Evolutionary conservation across 306 rosid species (phyloP), one percentile per base, ranked within the genome.

Genomic region (Ziziphus jujuba): DNA sequence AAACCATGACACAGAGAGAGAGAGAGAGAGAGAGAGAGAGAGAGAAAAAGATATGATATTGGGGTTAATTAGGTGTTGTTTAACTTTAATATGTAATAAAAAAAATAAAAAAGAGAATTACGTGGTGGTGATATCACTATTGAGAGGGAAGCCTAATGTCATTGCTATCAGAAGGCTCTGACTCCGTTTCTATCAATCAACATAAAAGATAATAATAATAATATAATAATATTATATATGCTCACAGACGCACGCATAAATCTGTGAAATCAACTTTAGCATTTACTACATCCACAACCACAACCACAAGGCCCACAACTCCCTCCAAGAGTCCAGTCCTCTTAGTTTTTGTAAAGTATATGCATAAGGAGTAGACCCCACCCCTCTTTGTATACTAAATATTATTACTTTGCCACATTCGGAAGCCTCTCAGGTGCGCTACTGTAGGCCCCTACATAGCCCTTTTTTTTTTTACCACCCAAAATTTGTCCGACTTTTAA

Each of bases 181-280:
- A 3, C 44, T 35, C 40, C 3, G 3, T 36, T 11, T 63, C 36
- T 49, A 22, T 64, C 5, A 15, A 31, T 47, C 5, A 25, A 64
- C 15, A 48, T 9, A 21, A 22, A 56, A 22, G 16, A 23, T 11
- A 12, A 22, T 1, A 20, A 16, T n/a, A 14, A 16, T 25, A 57
- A 28, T 55, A 63, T n/a, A n/a, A n/a, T n/a, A 63, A 63, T 63
- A 47, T 56, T 21, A 55, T 22, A 7, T 72, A 67, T 78, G 82
- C 68, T 63, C 61, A 71, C 78, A 81, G 65, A 52, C 78, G 75
- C 80, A 70, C 83, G 78, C 80, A 70, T 77, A 65, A 55, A 77
- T 66, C 78, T 67, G 72, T 70, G 78, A 59, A 66, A 64, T 31
- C 24, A 33, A 53, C 72, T 58, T 58, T 73, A 45, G 65, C 78